Conservation (phyloP, 805 yeast genomes). For the Schwanniomyces polymorphus region DNA sequence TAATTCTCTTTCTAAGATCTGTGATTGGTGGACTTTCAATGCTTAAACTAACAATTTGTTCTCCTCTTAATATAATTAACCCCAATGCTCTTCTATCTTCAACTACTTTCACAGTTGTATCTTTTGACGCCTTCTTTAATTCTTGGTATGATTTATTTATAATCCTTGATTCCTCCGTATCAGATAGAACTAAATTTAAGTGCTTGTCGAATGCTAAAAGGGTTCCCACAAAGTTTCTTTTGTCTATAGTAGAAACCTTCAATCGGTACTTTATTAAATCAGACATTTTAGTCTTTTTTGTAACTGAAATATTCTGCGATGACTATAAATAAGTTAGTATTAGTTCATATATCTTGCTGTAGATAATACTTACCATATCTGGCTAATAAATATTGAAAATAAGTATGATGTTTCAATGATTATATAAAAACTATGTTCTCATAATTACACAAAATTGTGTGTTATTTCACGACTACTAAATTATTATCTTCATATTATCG, state of each 20-base stretch:
- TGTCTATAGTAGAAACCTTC: constrained; percentile 73
- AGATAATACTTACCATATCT: background rate
- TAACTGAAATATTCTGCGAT: constrained; percentile 13
- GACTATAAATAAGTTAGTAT: constrained; percentile 2
- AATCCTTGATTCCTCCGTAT: constrained; percentile 79
- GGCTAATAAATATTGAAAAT: too few species aligned
- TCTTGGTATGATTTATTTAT: constrained; percentile 56
- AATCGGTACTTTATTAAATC: constrained; percentile 75
- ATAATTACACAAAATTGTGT: background rate
- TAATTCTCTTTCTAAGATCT: constrained; percentile 31
- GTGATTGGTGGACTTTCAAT: constrained; percentile 64
- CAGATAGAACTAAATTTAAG: constrained; percentile 82
- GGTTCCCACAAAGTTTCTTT: constrained; percentile 74
- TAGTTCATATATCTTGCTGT: constrained; percentile 4
- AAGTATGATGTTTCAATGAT: too few species aligned
- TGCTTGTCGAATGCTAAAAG: constrained; percentile 86
- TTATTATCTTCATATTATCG: background rate
- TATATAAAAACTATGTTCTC: background rate
- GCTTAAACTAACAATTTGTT: constrained; percentile 70
- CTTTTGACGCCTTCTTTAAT: constrained; percentile 27
- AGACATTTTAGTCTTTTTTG: constrained; percentile 48
- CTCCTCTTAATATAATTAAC: constrained; percentile 82
- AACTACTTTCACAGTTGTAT: constrained; percentile 32
- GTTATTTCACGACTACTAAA: background rate
- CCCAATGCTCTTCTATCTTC: constrained; percentile 81